Evolutionary conservation across 345 rosid genomes (phyloP), one percentile per base, ranked within the genome.

Genomic region (Streptanthus diversifolius): DNA sequence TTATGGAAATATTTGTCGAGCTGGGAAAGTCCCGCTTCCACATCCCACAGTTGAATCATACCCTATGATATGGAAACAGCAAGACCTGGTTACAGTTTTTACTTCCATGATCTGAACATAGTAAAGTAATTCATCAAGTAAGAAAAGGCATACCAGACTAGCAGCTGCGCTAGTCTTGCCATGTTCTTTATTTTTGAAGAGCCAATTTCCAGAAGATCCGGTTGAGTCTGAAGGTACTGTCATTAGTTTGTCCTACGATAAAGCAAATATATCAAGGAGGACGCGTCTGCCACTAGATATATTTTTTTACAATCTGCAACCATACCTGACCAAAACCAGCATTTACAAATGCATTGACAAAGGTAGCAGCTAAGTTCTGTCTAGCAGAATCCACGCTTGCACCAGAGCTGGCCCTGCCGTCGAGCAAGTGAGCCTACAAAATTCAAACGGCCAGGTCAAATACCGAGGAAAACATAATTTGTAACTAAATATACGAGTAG

Each of bases 311-410:
- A 44, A 66, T 25, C 24, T 70, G 63, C 7, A 21, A 62, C 11
- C 63, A 73, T 81, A 93, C 98, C 97, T 92, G 96, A n/a, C 96
- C 92, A 75, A 95, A 95, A 32, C 99, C 98, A 32, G 97, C 97
- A 87, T 95, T 95, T 10, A 95, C 98, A 79, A 95, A 91, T 21
- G 99, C 97, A 77, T 95, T 95, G 24, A 92, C 99, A 76, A 95
- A 95, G 49, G 98, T 92, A 43, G 97, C 97, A 79, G 98, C 98
- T 83, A 95, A 82, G 66, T 92, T 95, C 70, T 95, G 97, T 67
- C 96, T 84, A 52, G 99, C 97, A 30, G 98, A 95, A 87, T 95
- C 98, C 72, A 81, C 91, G 55, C 82, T 88, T 45, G 89, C 85
- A 68, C 91, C 85, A 71, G 89, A 84, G 86, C 91, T 88, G 10